Evolutionary conservation across 306 rosid species (phyloP).

Genomic region (Cucurbita ficifolia): DNA sequence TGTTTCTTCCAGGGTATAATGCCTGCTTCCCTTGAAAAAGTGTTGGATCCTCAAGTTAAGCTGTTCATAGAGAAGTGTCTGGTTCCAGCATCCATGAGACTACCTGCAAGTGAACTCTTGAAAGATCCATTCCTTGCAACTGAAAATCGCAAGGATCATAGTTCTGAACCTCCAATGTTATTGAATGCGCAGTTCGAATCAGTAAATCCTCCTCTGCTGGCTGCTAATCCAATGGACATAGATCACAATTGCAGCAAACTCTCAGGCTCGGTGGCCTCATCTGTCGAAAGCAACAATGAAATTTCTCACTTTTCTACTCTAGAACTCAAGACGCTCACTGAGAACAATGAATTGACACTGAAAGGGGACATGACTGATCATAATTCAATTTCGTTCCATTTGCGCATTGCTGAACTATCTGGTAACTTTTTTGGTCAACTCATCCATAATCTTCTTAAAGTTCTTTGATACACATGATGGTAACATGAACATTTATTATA

Average conservation of each 20-base stretch:
- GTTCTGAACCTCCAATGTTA: neutral
- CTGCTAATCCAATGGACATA: slow-evolving; percentile 45
- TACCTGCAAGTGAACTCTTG: slow-evolving; percentile 58
- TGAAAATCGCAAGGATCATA: slow-evolving; percentile 27
- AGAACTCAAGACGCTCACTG: slow-evolving; percentile 28
- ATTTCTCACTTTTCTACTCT: slow-evolving; percentile 21
- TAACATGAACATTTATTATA: slow-evolving; percentile 15
- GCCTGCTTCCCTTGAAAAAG: slow-evolving; percentile 71
- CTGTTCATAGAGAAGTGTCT: slow-evolving; percentile 82
- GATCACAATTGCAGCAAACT: slow-evolving; percentile 30
- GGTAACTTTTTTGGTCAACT: slow-evolving; percentile 19
- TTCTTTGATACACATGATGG: neutral
- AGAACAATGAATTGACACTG: slow-evolving; percentile 40
- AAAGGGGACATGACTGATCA: slow-evolving; percentile 44
- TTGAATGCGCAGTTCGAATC: slow-evolving; percentile 15
- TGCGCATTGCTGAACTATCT: slow-evolving; percentile 38
- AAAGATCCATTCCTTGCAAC: slow-evolving; percentile 67
- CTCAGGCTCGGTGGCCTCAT: slow-evolving; percentile 17
- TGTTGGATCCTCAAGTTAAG: slow-evolving; percentile 49
- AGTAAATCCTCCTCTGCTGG: slow-evolving; percentile 21
- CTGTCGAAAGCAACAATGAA: slow-evolving; percentile 16
- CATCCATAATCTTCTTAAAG: neutral
- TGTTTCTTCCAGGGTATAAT: slow-evolving; percentile 51
- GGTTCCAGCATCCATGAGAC: slow-evolving; percentile 60
- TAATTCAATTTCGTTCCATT: slow-evolving; percentile 29